Conservation (phyloP, 768 basidiomycete species). For the Chalciporus sphaerocephalus region DNA sequence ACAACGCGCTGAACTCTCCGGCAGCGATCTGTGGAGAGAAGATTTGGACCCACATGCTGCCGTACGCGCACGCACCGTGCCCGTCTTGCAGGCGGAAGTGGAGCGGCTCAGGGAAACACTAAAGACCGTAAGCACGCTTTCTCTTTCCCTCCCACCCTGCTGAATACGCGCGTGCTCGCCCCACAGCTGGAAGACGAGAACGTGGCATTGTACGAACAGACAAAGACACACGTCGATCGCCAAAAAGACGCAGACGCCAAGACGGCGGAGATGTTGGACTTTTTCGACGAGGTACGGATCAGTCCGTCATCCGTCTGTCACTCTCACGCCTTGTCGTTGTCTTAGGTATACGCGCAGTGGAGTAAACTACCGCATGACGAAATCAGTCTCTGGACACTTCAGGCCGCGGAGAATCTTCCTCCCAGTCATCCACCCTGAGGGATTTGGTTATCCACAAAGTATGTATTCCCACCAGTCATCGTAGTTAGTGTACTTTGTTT, state of each 20-base stretch:
- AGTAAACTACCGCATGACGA: conserved; percentile 56
- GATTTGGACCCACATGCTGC: conserved; percentile 60
- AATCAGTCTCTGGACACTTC: conserved; percentile 47
- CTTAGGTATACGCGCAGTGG: conserved; percentile 51
- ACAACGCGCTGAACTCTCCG: conserved; percentile 36
- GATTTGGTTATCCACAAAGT: not conserved
- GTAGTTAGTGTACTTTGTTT: too few relatives aligned
- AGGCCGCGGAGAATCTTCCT: conserved; percentile 35
- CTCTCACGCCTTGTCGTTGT: conserved; percentile 4
- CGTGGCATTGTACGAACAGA: conserved; percentile 39
- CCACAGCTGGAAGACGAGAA: conserved; percentile 59
- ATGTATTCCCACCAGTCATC: too few relatives aligned
- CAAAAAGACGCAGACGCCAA: conserved; percentile 45
- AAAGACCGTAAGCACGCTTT: conserved; percentile 28
- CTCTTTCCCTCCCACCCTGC: not conserved
- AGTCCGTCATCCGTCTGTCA: not conserved
- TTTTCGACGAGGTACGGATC: conserved; percentile 48
- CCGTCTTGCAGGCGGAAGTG: conserved; percentile 46
- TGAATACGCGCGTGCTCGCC: not conserved
- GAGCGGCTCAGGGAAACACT: conserved; percentile 37
- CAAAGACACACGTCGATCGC: conserved; percentile 46
- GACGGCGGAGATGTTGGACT: conserved; percentile 44
- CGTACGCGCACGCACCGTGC: conserved; percentile 59
- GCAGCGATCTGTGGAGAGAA: conserved; percentile 61
- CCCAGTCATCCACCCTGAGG: conserved; percentile 23